Evolutionary conservation across 129 eudicot genomes (phyloP), one percentile per base, ranked within the genome.

Genomic region (Rutidosis leptorrhynchoides): DNA sequence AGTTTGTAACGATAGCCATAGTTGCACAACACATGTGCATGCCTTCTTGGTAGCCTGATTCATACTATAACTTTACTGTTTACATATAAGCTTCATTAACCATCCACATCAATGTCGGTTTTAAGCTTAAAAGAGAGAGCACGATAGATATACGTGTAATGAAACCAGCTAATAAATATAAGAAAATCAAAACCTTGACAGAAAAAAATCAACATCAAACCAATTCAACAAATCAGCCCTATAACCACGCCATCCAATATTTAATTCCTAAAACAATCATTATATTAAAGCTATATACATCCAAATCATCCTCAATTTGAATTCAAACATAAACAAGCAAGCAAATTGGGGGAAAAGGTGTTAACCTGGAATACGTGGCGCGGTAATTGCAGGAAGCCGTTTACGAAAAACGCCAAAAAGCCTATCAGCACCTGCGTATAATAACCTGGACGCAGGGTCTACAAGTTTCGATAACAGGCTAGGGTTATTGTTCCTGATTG

Each of bases 391-490:
- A 11, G 83, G 83, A 29, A 84, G 79, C 57, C 96, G 90, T 52
- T 85, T 92, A 30, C 90, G 86, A 66, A 85, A 79, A 17, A 83
- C 82, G 58, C 88, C 80, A 64, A 88, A 88, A n/a, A 92, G 68
- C 61, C 77, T 79, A 63, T 80, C 74, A 40, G 96, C 96, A 27
- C 95, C 81, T 3, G 95, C 84, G 43, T 88, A 73, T 14, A 88
- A 60, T 35, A 92, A 88, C 63, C 82, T 81, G 6, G 88, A 76
- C 40, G 96, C 96, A 14, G 97, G 97, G 78, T 91, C 96, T 7
- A 91, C 85, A 11, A 87, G 79, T 79, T 83, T 92, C 58, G 58
- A 53, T 20, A 53, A 53, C 23, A 53, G 26, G 28, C 58, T 74
- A 58, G 52, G 32, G 70, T 69, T 86, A 32, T 73, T 74, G 73